A percentile compares a stretch with the other conserved stretches of the same genome.
phyloP scores from a whole-genome alignment of 202 grass and related monocot genomes.

The Elaeis oleifera region DNA sequence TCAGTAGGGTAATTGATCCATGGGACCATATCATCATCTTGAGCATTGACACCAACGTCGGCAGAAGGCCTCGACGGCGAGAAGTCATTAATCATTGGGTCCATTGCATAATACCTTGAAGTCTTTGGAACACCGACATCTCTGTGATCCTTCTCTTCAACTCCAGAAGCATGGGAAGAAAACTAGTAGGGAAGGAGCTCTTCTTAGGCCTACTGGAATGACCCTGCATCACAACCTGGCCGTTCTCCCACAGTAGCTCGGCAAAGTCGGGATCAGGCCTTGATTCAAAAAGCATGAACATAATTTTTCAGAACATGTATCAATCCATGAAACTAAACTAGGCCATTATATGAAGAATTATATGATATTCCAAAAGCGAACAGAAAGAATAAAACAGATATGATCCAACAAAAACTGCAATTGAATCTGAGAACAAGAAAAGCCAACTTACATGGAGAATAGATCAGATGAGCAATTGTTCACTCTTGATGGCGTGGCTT shows the following conservation, averaged over 20 bases:
- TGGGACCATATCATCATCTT: conserved; percentile 8
- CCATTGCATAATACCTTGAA: too few relatives aligned
- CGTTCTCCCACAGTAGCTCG: conserved; percentile 25
- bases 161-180: not conserved
- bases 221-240: conserved; percentile 20
- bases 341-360: not conserved
- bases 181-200: not conserved
- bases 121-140: not conserved
- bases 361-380: not conserved
- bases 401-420: not conserved
- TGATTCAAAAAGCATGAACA: not conserved
- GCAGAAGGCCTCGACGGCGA: too few relatives aligned
- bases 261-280: conserved; percentile 15
- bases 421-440: not conserved
- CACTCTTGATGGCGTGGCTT: conserved; percentile 8
- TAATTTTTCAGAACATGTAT: not conserved
- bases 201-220: conserved; percentile 11
- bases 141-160: conserved; percentile 6
- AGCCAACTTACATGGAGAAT: conserved; percentile 12
- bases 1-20: conserved; percentile 24
- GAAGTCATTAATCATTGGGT: too few relatives aligned
- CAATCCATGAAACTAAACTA: not conserved
- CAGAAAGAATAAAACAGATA: not conserved
- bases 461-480: conserved; percentile 8
- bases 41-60: not conserved